A percentile compares a stretch with the other conserved stretches of the same genome.
Evolutionary conservation across 345 rosid species (phyloP).

Genomic region (Arabidopsis suecica): DNA sequence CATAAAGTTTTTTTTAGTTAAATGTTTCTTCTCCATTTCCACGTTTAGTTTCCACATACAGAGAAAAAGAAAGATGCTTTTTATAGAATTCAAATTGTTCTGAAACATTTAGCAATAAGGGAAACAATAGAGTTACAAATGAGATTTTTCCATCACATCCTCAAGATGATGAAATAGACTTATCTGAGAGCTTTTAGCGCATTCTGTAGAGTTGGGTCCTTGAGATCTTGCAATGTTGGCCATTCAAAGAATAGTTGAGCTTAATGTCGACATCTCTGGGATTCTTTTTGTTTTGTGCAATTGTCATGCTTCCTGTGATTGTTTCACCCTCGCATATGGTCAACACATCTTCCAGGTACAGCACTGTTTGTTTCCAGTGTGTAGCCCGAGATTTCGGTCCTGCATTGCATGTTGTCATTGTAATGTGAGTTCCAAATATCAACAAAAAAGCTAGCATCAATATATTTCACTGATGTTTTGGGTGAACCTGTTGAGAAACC

Average conservation of each 20-base stretch:
- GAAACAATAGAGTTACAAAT: slow-evolving; percentile 9
- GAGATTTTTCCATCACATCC: slow-evolving; percentile 1
- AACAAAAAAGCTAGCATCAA: slow-evolving; percentile 3
- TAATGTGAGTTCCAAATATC: neutral
- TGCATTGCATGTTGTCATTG: slow-evolving; percentile 37
- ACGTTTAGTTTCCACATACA: too few relatives aligned
- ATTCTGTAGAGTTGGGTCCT: slow-evolving; percentile 77
- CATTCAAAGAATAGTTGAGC: slow-evolving; percentile 73
- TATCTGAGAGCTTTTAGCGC: slow-evolving; percentile 53
- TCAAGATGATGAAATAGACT: slow-evolving; percentile 13
- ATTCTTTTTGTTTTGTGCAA: slow-evolving; percentile 85
- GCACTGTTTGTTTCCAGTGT: slow-evolving; percentile 95
- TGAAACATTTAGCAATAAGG: neutral
- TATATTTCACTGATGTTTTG: neutral
- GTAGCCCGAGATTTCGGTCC: slow-evolving; percentile 79
- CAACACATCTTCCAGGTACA: slow-evolving; percentile 88
- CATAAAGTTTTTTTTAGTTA: too few relatives aligned
- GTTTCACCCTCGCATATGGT: slow-evolving; percentile 88
- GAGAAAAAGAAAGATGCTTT: neutral
- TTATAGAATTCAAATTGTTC: neutral
- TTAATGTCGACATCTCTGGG: slow-evolving; percentile 87
- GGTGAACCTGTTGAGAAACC: slow-evolving; percentile 90
- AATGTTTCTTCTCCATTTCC: too few relatives aligned
- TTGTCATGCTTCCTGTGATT: slow-evolving; percentile 79
- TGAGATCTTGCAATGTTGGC: slow-evolving; percentile 66